Evolutionary conservation across 352 stramenopile species (phyloP).

Genomic region (Pseudoperonospora humuli): DNA sequence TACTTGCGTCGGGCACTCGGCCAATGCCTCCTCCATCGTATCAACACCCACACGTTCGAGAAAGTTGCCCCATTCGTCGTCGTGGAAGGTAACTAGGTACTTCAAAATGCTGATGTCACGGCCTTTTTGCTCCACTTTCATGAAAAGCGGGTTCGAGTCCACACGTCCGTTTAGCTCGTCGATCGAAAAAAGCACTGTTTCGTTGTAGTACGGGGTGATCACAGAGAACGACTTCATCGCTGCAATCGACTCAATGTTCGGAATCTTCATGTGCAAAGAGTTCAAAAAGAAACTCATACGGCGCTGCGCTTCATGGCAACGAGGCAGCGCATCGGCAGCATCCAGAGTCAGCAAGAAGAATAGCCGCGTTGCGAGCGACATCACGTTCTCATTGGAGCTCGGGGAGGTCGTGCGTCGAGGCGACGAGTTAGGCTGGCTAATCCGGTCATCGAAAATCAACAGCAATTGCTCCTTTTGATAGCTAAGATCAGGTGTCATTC

Average conservation of each 20-base stretch:
- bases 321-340: slow-evolving; percentile 69
- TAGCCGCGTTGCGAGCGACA: slow-evolving; percentile 67
- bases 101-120: slow-evolving; percentile 85
- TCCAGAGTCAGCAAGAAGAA: slow-evolving; percentile 84
- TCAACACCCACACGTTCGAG: slow-evolving; percentile 70
- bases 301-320: slow-evolving; percentile 76
- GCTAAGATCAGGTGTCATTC: slow-evolving; percentile 63
- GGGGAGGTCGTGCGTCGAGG: slow-evolving; percentile 35
- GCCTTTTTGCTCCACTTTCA: slow-evolving; percentile 76
- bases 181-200: slow-evolving; percentile 79
- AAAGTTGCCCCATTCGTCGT: slow-evolving; percentile 85
- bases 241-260: slow-evolving; percentile 70
- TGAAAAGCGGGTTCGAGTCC: slow-evolving; percentile 77
- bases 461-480: slow-evolving; percentile 78
- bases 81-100: slow-evolving; percentile 84
- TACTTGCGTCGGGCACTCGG: slow-evolving; percentile 77
- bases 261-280: slow-evolving; percentile 85
- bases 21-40: slow-evolving; percentile 71
- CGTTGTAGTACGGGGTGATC: slow-evolving; percentile 86
- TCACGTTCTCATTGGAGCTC: slow-evolving; percentile 73
- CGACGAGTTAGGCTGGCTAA: slow-evolving; percentile 47
- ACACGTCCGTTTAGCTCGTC: slow-evolving; percentile 80
- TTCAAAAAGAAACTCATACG: slow-evolving; percentile 89
- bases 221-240: slow-evolving; percentile 87
- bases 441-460: slow-evolving; percentile 65